Evolutionary conservation across 2,329 filamentous ascomycete genomes (phyloP).

Genomic region (Colletotrichum tamarilloi): DNA sequence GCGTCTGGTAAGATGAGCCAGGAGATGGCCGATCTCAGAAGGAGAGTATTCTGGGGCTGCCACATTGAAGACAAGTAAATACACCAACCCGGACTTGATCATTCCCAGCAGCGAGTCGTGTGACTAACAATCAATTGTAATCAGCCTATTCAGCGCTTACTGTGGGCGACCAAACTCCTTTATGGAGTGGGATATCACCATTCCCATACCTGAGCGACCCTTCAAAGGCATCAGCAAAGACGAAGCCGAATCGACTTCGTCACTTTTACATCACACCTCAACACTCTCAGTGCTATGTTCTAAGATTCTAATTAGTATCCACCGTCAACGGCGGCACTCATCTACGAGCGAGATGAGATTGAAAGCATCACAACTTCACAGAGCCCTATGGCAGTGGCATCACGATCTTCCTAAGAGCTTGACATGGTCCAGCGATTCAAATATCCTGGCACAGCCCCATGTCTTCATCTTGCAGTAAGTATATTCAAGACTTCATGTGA

Average conservation of each 20-base stretch:
- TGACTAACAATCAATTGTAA: background rate
- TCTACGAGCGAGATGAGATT: background rate
- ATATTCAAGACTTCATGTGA: too few relatives aligned
- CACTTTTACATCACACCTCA: background rate
- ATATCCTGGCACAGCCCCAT: background rate
- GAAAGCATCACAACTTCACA: background rate
- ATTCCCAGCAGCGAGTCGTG: background rate
- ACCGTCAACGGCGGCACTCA: background rate
- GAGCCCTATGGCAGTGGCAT: constrained; percentile 14
- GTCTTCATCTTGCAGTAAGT: constrained; percentile 17
- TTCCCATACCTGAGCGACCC: background rate
- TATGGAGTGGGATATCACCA: constrained; percentile 11
- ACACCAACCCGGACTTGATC: rapidly evolving
- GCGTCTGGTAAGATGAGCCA: constrained; percentile 1
- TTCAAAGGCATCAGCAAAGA: background rate
- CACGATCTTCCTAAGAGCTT: background rate
- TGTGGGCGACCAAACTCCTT: constrained; percentile 16
- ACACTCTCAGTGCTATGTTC: constrained; percentile 8
- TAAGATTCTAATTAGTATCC: background rate
- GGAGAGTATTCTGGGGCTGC: constrained; percentile 29
- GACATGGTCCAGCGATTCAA: background rate
- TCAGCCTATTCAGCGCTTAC: constrained; percentile 13
- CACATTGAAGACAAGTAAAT: constrained; percentile 20
- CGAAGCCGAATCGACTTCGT: background rate
- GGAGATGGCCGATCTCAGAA: background rate